A percentile compares a stretch with the other conserved stretches of the same genome.
phyloP scores from a whole-genome alignment of 352 stramenopile species.

The Globisporangium recalcitrans region DNA sequence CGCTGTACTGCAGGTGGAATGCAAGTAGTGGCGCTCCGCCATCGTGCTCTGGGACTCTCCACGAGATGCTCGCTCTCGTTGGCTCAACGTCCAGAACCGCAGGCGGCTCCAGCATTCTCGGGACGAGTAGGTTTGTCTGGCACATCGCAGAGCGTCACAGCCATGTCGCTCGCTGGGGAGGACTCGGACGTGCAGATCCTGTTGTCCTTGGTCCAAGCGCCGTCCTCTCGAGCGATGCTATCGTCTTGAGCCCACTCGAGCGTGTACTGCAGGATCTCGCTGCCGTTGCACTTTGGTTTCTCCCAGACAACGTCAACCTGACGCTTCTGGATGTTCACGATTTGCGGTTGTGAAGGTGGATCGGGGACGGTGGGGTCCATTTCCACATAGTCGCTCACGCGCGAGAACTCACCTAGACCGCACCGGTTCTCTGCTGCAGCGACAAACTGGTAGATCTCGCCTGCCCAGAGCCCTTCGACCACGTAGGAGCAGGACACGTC shows the following conservation, averaged over 20 bases:
- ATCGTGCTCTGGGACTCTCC: slow-evolving; percentile 41
- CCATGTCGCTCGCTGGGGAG: slow-evolving; percentile 31
- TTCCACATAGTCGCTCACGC: slow-evolving; percentile 63
- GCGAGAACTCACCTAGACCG: slow-evolving; percentile 54
- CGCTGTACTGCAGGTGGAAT: slow-evolving; percentile 54
- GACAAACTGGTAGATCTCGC: slow-evolving; percentile 74
- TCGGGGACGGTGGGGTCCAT: slow-evolving; percentile 61
- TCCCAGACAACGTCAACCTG: slow-evolving; percentile 41
- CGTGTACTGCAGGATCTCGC: slow-evolving; percentile 67
- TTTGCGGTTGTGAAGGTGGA: slow-evolving; percentile 29
- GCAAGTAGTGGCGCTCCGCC: slow-evolving; percentile 38
- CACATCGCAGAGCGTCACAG: slow-evolving; percentile 42
- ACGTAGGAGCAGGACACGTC: slow-evolving; percentile 25
- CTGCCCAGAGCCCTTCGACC: slow-evolving; percentile 43
- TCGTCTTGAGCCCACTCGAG: slow-evolving; percentile 39
- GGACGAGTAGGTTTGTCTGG: slow-evolving; percentile 30
- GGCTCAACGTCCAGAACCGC: slow-evolving; percentile 35
- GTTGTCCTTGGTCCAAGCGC: no score
- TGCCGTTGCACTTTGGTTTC: slow-evolving; percentile 62
- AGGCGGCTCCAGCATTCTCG: slow-evolving; percentile 23
- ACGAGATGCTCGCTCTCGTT: slow-evolving; percentile 34
- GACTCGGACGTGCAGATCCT: slow-evolving; percentile 40
- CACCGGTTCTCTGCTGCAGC: slow-evolving; percentile 65
- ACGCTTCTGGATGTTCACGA: slow-evolving; percentile 34
- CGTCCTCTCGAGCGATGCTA: not conserved